Evolutionary conservation across 1,284 basidiomycete species (phyloP).

Genomic region (Naganishia liquefaciens): DNA sequence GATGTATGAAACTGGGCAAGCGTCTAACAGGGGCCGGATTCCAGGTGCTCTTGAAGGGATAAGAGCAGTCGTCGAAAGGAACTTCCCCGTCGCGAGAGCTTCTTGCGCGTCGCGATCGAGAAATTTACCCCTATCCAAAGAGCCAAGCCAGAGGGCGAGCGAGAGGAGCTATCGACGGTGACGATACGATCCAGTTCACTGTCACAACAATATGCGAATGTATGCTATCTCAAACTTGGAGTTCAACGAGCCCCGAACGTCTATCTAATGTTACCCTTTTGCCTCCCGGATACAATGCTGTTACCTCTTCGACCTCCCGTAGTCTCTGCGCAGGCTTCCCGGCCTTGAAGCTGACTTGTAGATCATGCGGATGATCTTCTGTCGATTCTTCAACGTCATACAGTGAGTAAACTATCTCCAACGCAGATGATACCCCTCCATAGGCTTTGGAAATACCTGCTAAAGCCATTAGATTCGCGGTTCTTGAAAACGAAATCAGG

Average conservation of each 20-base stretch:
- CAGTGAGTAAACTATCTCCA: conserved; percentile 81
- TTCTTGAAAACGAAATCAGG: too few relatives aligned
- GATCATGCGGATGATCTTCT: too few relatives aligned
- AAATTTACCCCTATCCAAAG: conserved; percentile 11
- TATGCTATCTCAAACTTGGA: not conserved
- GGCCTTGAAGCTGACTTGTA: too few relatives aligned
- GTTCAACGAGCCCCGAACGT: conserved; percentile 13
- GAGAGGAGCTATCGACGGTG: too few relatives aligned
- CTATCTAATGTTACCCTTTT: conserved; percentile 21
- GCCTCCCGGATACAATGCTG: conserved; percentile 25
- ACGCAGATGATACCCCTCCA: conserved; percentile 81
- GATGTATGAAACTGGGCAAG: too few relatives aligned
- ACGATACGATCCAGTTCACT: too few relatives aligned
- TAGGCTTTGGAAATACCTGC: conserved; percentile 88
- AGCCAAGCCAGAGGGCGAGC: not conserved
- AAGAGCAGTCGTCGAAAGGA: too few relatives aligned
- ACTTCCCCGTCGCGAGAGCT: too few relatives aligned
- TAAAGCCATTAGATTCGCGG: conserved; percentile 1
- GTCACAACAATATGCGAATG: not conserved
- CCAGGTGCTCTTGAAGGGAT: too few relatives aligned
- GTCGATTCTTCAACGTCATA: conserved; percentile 36
- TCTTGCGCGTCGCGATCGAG: not conserved
- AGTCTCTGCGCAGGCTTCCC: not conserved
- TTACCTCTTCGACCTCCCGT: conserved; percentile 33
- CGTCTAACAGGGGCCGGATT: too few relatives aligned